Evolutionary conservation across 768 basidiomycete species (phyloP).

Genomic region (Myochromella boudieri): DNA sequence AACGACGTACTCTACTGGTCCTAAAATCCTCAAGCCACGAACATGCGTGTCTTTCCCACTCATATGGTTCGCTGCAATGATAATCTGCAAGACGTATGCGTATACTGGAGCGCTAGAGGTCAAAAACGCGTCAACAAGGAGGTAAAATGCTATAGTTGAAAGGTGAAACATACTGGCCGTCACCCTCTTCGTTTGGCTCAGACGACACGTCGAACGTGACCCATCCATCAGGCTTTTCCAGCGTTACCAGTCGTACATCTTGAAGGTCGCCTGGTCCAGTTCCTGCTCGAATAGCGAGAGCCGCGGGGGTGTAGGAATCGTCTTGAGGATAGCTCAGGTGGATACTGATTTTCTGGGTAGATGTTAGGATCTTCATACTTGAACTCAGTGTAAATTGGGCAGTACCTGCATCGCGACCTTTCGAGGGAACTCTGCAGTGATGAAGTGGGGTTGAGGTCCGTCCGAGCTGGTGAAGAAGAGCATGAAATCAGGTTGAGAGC

Average conservation of each 20-base stretch:
- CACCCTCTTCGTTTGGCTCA: slow-evolving; percentile 76
- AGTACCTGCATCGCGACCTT: slow-evolving; percentile 84
- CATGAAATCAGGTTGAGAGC: background rate
- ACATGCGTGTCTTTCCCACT: slow-evolving; percentile 99
- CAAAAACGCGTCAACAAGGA: slow-evolving; percentile 3
- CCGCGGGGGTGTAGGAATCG: slow-evolving; percentile 96
- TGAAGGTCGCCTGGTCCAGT: slow-evolving; percentile 91
- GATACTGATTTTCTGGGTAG: slow-evolving; percentile 77
- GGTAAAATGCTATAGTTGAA: background rate
- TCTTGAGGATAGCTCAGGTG: slow-evolving; percentile 80
- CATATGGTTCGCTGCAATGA: slow-evolving; percentile 92
- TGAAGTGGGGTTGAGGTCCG: slow-evolving; percentile 95
- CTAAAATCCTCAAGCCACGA: slow-evolving; percentile 84
- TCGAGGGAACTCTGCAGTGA: slow-evolving; percentile 90
- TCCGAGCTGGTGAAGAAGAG: slow-evolving; percentile 58
- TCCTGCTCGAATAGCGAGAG: slow-evolving; percentile 87
- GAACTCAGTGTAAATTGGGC: background rate
- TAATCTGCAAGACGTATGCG: slow-evolving; percentile 88
- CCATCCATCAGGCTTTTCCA: slow-evolving; percentile 95
- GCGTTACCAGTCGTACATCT: slow-evolving; percentile 81
- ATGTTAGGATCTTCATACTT: background rate
- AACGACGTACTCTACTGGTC: slow-evolving; percentile 67
- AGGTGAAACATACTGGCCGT: slow-evolving; percentile 65
- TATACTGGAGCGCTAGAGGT: slow-evolving; percentile 74
- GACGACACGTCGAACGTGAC: slow-evolving; percentile 82